These are phyloP conservation scores for Castanea mollissima DNA, from an alignment of 306 rosid genomes.

Conservation along the genomic window DNA sequence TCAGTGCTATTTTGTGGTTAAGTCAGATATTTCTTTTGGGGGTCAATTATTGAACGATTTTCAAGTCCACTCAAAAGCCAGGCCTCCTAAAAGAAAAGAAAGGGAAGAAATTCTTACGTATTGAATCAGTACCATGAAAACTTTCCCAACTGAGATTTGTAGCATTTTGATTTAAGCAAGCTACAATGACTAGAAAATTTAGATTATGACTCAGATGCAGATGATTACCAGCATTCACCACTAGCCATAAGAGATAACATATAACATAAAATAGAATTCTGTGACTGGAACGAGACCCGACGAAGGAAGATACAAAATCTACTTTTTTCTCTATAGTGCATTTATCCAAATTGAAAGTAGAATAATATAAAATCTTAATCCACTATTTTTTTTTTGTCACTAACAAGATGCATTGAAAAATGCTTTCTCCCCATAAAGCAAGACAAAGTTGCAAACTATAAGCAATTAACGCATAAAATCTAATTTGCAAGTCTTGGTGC, in stretches of 20 bases:
- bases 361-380: not conserved
- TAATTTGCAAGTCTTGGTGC: too few species aligned
- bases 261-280: not conserved
- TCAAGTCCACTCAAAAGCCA: conserved; percentile 20
- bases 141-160: not conserved
- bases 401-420: not conserved
- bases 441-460: not conserved
- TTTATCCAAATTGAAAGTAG: not conserved
- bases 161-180: not conserved
- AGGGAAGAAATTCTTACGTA: not conserved
- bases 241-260: not conserved
- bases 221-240: not conserved
- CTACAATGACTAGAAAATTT: not conserved
- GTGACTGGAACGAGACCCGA: not conserved
- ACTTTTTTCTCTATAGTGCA: not conserved
- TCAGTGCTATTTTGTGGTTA: conserved; percentile 11
- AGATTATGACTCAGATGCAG: not conserved
- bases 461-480: not conserved
- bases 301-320: not conserved
- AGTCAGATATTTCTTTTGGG: conserved; percentile 26
- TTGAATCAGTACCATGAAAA: not conserved
- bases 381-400: not conserved
- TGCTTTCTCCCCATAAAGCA: not conserved
- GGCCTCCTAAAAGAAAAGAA: conserved; percentile 8
- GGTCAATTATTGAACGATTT: conserved; percentile 34